Evolutionary conservation across 2,329 filamentous ascomycete species (phyloP), one percentile per base, ranked within the genome.

Genomic region (Talaromyces sp.): DNA sequence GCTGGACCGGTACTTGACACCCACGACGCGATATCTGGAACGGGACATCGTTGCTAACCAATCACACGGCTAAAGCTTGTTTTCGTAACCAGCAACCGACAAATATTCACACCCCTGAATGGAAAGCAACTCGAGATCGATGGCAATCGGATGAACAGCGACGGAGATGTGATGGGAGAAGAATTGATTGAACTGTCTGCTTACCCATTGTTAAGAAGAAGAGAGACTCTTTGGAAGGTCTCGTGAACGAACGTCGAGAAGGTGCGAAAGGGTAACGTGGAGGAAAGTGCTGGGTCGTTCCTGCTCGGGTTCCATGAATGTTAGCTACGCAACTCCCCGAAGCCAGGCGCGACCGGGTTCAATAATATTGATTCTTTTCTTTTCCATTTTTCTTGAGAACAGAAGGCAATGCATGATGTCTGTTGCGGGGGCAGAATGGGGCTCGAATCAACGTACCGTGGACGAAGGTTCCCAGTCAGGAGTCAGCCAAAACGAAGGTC

Each of bases 21-120:
- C 57, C 31, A 53, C 48, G 28, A 60, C 40, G 41, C 58, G 53
- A 56, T 60, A 56, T 36, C 46, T 60, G 58, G 58, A 45, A 60
- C 53, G 39, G 33, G 39, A 35, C 58, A 57, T 60, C 8, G 40
- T 53, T 35, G 28, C 15, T 40, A 35, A 39, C 58, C 58, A 60
- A 57, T 57, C 40, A 57, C 53, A 35, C 21, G 13, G 28, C 28
- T 13, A 53, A 57, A 53, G 35, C 41, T 50, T 59, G 46, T 52
- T 52, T 53, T 36, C n/a, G 19, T 41, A 43, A 31, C 41, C 54
- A 48, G 31, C 21, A 31, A 31, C 9, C 33, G 33, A 25, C 19
- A 28, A 15, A 28, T 13, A 39, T 28, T 13, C 37, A 40, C 33
- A 5, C 35, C 11, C 22, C 43, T 50, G 33, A 50, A 45, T 19